A percentile compares a stretch with the other conserved stretches of the same genome.
Conservation (phyloP, 129 eudicot species). For the Glebionis coronaria region DNA sequence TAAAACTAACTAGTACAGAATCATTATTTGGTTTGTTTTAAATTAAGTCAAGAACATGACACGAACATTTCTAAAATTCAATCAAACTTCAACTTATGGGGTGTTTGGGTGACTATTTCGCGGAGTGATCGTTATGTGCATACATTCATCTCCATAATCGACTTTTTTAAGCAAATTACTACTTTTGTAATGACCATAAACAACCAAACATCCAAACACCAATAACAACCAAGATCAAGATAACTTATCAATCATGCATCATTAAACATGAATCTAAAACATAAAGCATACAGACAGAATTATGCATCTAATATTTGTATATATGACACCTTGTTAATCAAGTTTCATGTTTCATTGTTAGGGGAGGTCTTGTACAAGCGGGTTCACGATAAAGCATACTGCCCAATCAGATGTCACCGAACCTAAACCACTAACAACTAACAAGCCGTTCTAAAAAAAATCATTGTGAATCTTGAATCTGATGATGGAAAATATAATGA, state of each 20-base stretch:
- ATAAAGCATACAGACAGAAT: background rate
- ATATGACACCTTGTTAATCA: constrained; percentile 13
- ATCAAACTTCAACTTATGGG: background rate
- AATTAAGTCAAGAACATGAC: too few species aligned
- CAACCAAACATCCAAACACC: background rate
- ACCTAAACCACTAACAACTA: too few species aligned
- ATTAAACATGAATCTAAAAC: constrained; percentile 7
- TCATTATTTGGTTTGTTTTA: too few species aligned
- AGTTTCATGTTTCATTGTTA: too few species aligned
- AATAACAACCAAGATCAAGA: constrained; percentile 13
- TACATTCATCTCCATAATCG: too few species aligned
- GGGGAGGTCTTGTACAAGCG: too few species aligned
- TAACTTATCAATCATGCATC: constrained; percentile 11
- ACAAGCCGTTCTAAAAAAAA: too few species aligned
- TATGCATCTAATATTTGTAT: background rate
- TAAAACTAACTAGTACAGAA: background rate
- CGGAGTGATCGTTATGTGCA: background rate
- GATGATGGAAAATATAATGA: constrained; percentile 9
- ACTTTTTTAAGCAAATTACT: too few species aligned
- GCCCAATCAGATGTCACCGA: too few species aligned
- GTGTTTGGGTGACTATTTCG: background rate
- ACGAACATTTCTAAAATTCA: too few species aligned
- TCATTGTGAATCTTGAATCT: constrained; percentile 27
- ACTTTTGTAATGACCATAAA: background rate
- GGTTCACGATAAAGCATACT: too few species aligned